Conservation (phyloP, 2,329 filamentous ascomycete genomes). For the Alternaria triticimaculans region DNA sequence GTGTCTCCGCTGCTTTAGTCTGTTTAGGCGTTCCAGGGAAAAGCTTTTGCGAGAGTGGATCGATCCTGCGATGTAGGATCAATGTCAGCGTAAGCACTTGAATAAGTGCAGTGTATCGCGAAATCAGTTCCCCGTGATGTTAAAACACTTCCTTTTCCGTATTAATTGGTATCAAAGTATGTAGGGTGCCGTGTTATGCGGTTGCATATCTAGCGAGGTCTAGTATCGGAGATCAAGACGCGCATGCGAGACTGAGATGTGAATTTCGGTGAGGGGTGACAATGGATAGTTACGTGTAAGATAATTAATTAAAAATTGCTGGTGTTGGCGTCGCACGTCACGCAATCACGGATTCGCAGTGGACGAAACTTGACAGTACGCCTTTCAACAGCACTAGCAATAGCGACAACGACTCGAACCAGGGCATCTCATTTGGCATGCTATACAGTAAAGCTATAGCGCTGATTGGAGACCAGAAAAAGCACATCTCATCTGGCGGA, state of each 20-base stretch:
- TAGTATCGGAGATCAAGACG: background rate
- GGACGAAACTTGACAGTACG: background rate
- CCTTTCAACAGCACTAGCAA: background rate
- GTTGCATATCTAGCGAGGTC: background rate
- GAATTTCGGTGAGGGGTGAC: background rate
- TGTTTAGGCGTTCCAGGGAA: slow-evolving; percentile 4
- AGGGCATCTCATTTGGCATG: background rate
- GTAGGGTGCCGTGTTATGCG: background rate
- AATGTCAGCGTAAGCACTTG: slow-evolving; percentile 1
- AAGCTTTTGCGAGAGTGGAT: background rate
- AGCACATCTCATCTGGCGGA: background rate
- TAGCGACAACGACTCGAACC: background rate
- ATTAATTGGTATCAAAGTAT: background rate
- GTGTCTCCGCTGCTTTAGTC: slow-evolving; percentile 9
- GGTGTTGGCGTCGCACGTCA: background rate
- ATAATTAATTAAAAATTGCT: fast-evolving
- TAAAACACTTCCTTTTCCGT: background rate
- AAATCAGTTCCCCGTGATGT: background rate
- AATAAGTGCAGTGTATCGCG: background rate
- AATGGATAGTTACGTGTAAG: background rate
- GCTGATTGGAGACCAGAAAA: background rate
- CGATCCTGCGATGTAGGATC: background rate
- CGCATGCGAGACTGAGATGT: background rate
- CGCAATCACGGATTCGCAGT: background rate
- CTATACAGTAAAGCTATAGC: background rate